Evolutionary conservation across 306 rosid genomes (phyloP).

Genomic region (Dalbergia cultrata): DNA sequence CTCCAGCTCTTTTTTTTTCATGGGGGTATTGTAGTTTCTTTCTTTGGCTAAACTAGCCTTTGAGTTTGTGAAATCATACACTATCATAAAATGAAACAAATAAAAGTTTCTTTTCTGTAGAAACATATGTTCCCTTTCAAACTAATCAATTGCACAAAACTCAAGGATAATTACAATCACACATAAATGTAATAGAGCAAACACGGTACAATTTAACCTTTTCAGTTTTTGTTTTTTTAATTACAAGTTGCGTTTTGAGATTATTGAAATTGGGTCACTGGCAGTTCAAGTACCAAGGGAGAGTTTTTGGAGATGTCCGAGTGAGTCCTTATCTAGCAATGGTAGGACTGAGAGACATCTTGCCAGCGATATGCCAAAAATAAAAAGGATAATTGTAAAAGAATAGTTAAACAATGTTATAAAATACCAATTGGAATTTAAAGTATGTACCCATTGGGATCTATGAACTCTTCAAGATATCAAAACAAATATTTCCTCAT

Average conservation of each 20-base stretch:
- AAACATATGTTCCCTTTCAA: no score
- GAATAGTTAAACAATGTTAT: background rate
- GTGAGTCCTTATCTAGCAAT: slow-evolving; percentile 50
- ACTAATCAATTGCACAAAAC: slow-evolving; percentile 16
- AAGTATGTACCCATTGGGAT: background rate
- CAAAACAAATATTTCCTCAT: no score
- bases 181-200: background rate
- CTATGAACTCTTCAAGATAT: no score
- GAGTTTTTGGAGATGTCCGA: slow-evolving; percentile 59
- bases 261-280: slow-evolving; percentile 54
- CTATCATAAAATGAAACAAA: no score
- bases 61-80: slow-evolving; percentile 12
- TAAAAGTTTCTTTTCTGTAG: no score
- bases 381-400: background rate
- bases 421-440: background rate
- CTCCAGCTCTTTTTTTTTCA: no score
- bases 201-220: background rate
- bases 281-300: slow-evolving; percentile 82
- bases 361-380: slow-evolving; percentile 31
- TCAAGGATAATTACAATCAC: no score
- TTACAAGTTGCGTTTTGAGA: slow-evolving; percentile 31
- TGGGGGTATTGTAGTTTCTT: background rate
- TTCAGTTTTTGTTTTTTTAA: slow-evolving; percentile 1
- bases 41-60: slow-evolving; percentile 24
- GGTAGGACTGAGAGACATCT: slow-evolving; percentile 46